Percentiles rank a stretch among this genome's conserved stretches.
Evolutionary conservation across 306 rosid genomes (phyloP).

Genomic region (Inga leiocalycina): DNA sequence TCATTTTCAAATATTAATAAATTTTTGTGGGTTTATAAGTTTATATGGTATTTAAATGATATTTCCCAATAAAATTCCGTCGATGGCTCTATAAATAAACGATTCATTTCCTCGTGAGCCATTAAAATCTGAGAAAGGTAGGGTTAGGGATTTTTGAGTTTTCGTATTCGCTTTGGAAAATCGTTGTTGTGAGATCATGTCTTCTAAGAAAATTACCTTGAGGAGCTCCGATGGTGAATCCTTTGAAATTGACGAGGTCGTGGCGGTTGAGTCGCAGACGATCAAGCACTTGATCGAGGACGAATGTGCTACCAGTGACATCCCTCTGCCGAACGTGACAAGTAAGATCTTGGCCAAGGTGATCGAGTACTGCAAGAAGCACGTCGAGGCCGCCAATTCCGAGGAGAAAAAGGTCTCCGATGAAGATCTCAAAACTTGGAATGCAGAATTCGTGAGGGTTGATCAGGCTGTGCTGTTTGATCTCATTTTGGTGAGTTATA

Average conservation of each 20-base stretch:
- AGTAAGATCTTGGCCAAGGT: conserved; percentile 82
- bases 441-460: conserved; percentile 68
- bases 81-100: neutral
- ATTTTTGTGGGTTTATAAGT: too few relatives aligned
- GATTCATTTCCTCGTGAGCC: too few relatives aligned
- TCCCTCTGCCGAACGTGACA: conserved; percentile 79
- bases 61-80: too few relatives aligned
- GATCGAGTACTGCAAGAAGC: conserved; percentile 78
- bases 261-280: conserved; percentile 79
- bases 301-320: conserved; percentile 63
- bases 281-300: conserved; percentile 81
- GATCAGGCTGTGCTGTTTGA: conserved; percentile 82
- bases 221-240: conserved; percentile 79
- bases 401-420: conserved; percentile 55
- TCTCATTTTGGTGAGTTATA: conserved; percentile 61
- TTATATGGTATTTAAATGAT: too few relatives aligned
- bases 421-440: conserved; percentile 68
- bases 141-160: neutral
- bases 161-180: neutral
- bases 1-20: too few relatives aligned
- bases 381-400: conserved; percentile 48
- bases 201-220: conserved; percentile 60
- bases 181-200: conserved; percentile 21
- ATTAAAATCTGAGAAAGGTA: neutral
- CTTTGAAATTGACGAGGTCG: conserved; percentile 73